Evolutionary conservation across 1,284 basidiomycete species (phyloP), one percentile per base, ranked within the genome.

Genomic region (Inonotus hispidus): DNA sequence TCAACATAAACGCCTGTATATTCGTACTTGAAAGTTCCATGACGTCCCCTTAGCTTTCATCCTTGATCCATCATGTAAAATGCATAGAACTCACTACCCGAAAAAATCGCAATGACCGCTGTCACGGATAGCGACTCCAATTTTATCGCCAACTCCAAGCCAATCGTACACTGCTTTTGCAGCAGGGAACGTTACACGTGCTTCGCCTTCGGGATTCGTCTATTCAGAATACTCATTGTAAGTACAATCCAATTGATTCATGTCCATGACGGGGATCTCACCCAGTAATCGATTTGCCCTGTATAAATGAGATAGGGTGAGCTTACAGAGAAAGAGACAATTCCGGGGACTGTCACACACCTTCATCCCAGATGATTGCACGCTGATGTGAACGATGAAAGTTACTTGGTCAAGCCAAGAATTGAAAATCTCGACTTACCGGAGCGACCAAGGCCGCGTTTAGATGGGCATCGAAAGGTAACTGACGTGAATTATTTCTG

Each of bases 71-170:
- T 14, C 37, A 23, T n/a, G n/a, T n/a, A 23, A 49, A 27, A 35
- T 11, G 25, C 60, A 32, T n/a, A 21, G 41, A 43, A 43, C 41
- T 73, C 73, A 70, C 68, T 68, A 66, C 63, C 68, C 68, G n/a
- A 61, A 63, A 6, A 60, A 60, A 60, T 70, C 68, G 41, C 68
- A 69, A 32, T 70, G 68, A 2, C 65, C 56, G 13, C 68, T 65
- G 38, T 62, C 57, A 13, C 68, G 57, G 21, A 69, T 66, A 8
- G 69, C 66, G 23, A 70, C 66, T 27, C 68, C 69, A 47, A 69
- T 62, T 37, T 66, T 65, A 39, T 69, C 65, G 23, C 56, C 62
- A 6, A 60, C 66, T n/a, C 67, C 68, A 39, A 70, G 64, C 60
- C 60, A 70, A 13, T 65, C 65, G 53, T 66, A 70, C 23, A 70